A percentile compares a stretch with the other conserved stretches of the same genome.
Conservation (phyloP, 208 protist species). For the Jaenimonas drosophilae region DNA sequence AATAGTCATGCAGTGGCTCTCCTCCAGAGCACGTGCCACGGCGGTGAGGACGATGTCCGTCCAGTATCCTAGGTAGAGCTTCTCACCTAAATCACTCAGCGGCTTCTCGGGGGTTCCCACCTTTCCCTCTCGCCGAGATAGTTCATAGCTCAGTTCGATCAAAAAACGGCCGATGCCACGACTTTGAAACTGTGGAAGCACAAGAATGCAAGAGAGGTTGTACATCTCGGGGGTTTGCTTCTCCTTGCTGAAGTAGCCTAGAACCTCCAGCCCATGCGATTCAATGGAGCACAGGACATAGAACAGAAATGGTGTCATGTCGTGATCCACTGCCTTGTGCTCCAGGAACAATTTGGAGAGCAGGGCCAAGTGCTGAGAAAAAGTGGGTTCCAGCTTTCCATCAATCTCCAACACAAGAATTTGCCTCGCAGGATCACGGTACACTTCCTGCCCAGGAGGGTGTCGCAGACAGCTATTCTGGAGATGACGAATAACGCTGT, state of each 20-base stretch:
- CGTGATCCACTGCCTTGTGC: slow-evolving; percentile 99
- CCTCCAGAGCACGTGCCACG: slow-evolving; percentile 57
- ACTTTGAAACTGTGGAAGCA: slow-evolving; percentile 94
- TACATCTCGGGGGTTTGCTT: slow-evolving; percentile 96
- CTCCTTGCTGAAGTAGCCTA: slow-evolving; percentile 99
- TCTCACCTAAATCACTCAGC: slow-evolving; percentile 97
- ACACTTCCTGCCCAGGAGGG: slow-evolving; percentile 87
- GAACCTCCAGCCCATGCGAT: slow-evolving; percentile 90
- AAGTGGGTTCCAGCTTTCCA: slow-evolving; percentile 94
- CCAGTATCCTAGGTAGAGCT: slow-evolving; percentile 93
- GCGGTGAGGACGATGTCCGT: slow-evolving; percentile 79
- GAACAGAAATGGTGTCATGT: slow-evolving; percentile 99
- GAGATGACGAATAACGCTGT: slow-evolving; percentile 79
- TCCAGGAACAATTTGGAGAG: slow-evolving; percentile 99
- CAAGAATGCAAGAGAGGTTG: slow-evolving; percentile 99
- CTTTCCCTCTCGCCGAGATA: slow-evolving; percentile 93
- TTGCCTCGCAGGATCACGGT: slow-evolving; percentile 70
- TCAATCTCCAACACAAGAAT: slow-evolving; percentile 96
- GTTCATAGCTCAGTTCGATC: slow-evolving; percentile 98
- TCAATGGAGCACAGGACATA: slow-evolving; percentile 96
- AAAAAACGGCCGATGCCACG: slow-evolving; percentile 97
- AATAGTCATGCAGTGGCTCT: slow-evolving; percentile 64
- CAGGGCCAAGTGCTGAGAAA: slow-evolving; percentile 98
- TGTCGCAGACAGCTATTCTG: slow-evolving; percentile 74
- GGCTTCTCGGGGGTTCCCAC: slow-evolving; percentile 98